These are phyloP conservation scores for Suillus plorans DNA, from an alignment of 768 basidiomycete species.

Conservation along the genomic window DNA sequence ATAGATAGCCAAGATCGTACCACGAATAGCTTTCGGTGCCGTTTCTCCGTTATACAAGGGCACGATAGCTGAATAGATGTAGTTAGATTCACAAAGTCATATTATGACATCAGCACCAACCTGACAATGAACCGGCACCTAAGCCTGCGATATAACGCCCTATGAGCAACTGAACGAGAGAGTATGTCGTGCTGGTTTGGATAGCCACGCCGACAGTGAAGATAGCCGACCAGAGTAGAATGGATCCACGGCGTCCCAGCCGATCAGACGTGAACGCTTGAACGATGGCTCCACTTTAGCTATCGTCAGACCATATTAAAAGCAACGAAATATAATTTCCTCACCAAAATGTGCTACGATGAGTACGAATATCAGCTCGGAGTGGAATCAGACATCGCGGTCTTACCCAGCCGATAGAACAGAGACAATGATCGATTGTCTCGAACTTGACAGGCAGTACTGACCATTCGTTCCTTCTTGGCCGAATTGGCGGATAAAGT, in stretches of 20 bases:
- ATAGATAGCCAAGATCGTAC: constrained; percentile 70
- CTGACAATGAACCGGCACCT: constrained; percentile 74
- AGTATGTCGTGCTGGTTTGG: constrained; percentile 63
- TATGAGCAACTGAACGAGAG: constrained; percentile 64
- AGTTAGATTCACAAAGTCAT: background rate
- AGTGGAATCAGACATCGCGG: background rate
- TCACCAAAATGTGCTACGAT: constrained; percentile 50
- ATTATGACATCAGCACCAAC: constrained; percentile 30
- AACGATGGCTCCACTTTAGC: constrained; percentile 54
- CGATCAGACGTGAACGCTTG: constrained; percentile 77
- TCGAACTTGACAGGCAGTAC: constrained; percentile 53
- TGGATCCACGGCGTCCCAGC: constrained; percentile 69
- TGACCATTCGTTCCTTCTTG: constrained; percentile 46
- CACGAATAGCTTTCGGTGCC: constrained; percentile 71
- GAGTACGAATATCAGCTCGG: background rate
- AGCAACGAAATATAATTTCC: constrained; percentile 11
- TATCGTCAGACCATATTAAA: constrained; percentile 6
- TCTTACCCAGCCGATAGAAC: constrained; percentile 69
- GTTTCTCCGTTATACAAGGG: constrained; percentile 80
- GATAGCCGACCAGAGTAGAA: constrained; percentile 72
- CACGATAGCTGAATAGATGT: constrained; percentile 42
- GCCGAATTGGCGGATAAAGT: constrained; percentile 72
- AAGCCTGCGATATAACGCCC: constrained; percentile 78
- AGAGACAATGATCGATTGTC: constrained; percentile 79
- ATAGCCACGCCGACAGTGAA: constrained; percentile 70